These are phyloP conservation scores for Spongospora subterranea DNA, from an alignment of 208 protist species.

Conservation along the genomic window DNA sequence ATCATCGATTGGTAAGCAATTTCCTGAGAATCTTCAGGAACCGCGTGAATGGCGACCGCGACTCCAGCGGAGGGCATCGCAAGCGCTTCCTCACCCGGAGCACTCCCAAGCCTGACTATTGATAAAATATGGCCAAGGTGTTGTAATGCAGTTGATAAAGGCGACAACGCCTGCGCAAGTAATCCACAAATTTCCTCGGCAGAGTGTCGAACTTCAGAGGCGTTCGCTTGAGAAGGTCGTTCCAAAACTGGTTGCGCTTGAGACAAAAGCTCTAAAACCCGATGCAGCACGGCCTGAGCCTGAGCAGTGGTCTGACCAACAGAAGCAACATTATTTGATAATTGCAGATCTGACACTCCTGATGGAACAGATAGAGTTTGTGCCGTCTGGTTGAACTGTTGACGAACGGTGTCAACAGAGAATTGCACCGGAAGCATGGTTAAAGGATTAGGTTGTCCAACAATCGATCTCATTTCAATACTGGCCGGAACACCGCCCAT, in stretches of 20 bases:
- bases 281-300: background rate
- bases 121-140: background rate
- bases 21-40: no score
- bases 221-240: background rate
- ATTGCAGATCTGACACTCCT: background rate
- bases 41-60: constrained; percentile 37
- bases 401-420: background rate
- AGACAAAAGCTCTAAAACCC: background rate
- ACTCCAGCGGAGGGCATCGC: background rate
- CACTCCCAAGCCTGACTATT: background rate
- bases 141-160: background rate
- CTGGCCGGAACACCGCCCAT: background rate
- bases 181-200: background rate
- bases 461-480: background rate
- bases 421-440: background rate
- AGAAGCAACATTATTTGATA: constrained; percentile 25
- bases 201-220: background rate
- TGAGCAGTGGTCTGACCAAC: constrained; percentile 3
- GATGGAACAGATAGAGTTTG: background rate
- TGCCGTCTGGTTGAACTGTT: constrained; percentile 10
- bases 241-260: background rate
- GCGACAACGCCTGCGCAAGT: background rate
- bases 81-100: background rate
- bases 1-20: no score
- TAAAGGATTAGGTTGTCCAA: background rate